phyloP scores from a whole-genome alignment of 495 filamentous ascomycete genomes.

The Neurospora pannonica region DNA sequence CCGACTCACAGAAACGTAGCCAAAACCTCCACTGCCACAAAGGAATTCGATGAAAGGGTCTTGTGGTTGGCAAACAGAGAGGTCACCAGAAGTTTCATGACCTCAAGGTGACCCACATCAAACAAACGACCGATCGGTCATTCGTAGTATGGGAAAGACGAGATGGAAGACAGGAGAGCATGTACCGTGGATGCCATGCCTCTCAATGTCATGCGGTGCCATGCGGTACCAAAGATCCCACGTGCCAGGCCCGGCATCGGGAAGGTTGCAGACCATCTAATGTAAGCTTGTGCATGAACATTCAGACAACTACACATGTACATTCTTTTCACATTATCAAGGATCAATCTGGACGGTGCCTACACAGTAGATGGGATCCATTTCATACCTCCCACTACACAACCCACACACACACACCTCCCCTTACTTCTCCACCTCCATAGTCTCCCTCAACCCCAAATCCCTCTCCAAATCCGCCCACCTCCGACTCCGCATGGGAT shows the following conservation, averaged over 20 bases:
- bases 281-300: too few relatives aligned
- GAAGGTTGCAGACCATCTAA: not conserved
- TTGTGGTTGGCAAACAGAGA: not conserved
- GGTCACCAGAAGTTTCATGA: too few relatives aligned
- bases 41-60: not conserved
- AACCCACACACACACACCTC: constrained; percentile 1
- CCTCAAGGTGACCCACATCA: too few relatives aligned
- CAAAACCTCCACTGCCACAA: not conserved
- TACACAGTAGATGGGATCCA: not conserved
- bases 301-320: too few relatives aligned
- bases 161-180: not conserved
- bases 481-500: constrained; percentile 59
- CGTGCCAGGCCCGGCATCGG: not conserved
- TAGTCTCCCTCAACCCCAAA: constrained; percentile 10
- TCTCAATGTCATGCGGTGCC: not conserved
- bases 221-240: not conserved
- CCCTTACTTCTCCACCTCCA: not conserved
- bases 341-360: not conserved
- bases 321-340: not conserved
- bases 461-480: constrained; percentile 55
- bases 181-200: not conserved
- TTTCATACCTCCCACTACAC: not conserved
- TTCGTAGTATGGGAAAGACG: too few relatives aligned
- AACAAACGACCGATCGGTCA: too few relatives aligned
- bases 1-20: not conserved